Evolutionary conservation across 2,329 filamentous ascomycete species (phyloP), one percentile per base, ranked within the genome.

Genomic region (Penicillium digitatum): DNA sequence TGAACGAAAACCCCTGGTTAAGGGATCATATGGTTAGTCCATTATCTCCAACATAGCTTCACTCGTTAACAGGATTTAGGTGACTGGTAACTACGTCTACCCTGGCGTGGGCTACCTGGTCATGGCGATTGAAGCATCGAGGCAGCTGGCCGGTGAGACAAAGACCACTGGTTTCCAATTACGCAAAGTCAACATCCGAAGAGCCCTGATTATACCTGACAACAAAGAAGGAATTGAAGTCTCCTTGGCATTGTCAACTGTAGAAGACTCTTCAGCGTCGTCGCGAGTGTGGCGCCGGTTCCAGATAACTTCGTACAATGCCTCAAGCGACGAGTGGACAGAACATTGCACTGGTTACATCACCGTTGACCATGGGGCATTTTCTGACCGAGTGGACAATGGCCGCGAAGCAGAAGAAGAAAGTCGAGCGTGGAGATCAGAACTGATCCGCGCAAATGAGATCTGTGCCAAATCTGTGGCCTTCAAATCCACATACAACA

Each of bases 341-440:
- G 68, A 74, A 42, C 69, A 74, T 54, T 72, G 71, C 54, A 62
- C 59, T 35, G 72, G 71, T 1, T 60, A 67, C 31, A 64, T 74
- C 20, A 52, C 59, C 6, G 54, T 66, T 7, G 66, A 72, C 31
- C 54, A 56, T 4, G 11, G 37, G 12, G 12, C 31, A 7, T 0
- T 40, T 2, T 3, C 9, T 8, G 53, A 59, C 24, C 46, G 39
- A 1, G 10, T 60, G 12, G 55, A 56, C n/a, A 52, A 53, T 35
- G 55, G 38, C 5, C 56, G 51, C 20, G 57, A 57, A 52, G 35
- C n/a, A n/a, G 40, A 53, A 3, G 59, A 57, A 27, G 64, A 68
- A 48, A 45, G 26, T 0, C 24, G 53, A 14, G 24, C 46, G 8
- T 64, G 59, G 60, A 55, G 49, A 26, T 38, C 60, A 1, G 47